phyloP scores from a whole-genome alignment of 2,329 filamentous ascomycete genomes.

The Blastomyces silverae region DNA sequence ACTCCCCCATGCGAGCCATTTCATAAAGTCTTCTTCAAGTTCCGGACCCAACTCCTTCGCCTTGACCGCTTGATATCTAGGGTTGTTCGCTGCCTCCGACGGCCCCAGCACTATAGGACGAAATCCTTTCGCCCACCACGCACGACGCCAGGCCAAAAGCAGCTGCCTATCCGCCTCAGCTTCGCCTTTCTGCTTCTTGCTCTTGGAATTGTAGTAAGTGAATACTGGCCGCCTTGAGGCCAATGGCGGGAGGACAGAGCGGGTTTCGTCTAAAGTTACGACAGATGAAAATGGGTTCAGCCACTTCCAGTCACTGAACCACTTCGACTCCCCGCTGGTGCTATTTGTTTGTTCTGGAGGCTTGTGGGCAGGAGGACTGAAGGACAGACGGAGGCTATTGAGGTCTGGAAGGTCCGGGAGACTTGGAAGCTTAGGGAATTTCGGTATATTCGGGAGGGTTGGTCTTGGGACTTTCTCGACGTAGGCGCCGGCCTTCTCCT shows the following conservation, averaged over 20 bases:
- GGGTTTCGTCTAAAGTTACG: constrained; percentile 70
- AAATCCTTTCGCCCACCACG: constrained; percentile 95
- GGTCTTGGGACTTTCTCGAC: constrained; percentile 33
- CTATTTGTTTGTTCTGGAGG: constrained; percentile 71
- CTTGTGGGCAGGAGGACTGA: constrained; percentile 62
- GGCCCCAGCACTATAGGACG: constrained; percentile 71
- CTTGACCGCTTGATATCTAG: constrained; percentile 66
- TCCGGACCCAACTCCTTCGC: constrained; percentile 49
- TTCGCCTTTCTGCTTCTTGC: constrained; percentile 55
- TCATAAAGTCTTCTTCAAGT: constrained; percentile 64
- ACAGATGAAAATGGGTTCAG: constrained; percentile 79
- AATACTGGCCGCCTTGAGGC: constrained; percentile 67
- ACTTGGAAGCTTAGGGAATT: neutral
- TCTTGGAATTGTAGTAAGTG: constrained; percentile 75
- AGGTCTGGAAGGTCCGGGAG: constrained; percentile 33
- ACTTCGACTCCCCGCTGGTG: constrained; percentile 68
- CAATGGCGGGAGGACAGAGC: constrained; percentile 74
- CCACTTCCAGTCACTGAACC: constrained; percentile 89
- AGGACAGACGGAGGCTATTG: constrained; percentile 54
- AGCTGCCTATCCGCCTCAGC: constrained; percentile 70
- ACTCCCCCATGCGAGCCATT: constrained; percentile 88
- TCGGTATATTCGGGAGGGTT: constrained; percentile 20
- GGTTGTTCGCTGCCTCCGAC: constrained; percentile 76
- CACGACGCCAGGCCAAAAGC: constrained; percentile 78
- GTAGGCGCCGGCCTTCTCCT: constrained; percentile 23